Evolutionary conservation across 2,329 filamentous ascomycete species (phyloP).

Genomic region (Curvularia sp.): DNA sequence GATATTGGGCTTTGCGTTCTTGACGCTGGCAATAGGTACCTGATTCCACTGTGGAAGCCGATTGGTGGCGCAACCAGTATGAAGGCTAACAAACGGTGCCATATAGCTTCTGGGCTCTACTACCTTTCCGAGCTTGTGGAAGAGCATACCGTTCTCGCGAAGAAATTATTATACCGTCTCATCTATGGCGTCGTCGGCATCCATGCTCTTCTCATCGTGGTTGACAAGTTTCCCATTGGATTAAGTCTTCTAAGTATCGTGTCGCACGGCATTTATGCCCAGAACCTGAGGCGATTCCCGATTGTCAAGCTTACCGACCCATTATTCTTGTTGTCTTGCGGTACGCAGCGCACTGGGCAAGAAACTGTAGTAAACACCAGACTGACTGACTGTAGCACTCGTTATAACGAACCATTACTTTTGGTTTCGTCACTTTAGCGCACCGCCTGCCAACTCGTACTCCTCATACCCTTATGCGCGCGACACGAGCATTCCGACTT

Average conservation of each 20-base stretch:
- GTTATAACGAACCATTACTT: conserved; percentile 91
- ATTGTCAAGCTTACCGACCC: conserved; percentile 88
- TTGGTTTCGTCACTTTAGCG: conserved; percentile 93
- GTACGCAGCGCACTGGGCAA: conserved; percentile 56
- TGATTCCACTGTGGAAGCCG: not conserved
- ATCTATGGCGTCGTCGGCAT: conserved; percentile 82
- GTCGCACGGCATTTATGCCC: conserved; percentile 84
- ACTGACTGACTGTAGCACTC: conserved; percentile 61
- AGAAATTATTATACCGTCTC: conserved; percentile 80
- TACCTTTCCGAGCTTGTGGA: conserved; percentile 98
- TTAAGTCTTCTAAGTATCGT: conserved; percentile 77
- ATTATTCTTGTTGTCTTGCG: conserved; percentile 81
- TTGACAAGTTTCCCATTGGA: conserved; percentile 85
- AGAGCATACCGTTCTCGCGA: conserved; percentile 92
- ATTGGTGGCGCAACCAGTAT: not conserved
- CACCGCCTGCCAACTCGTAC: conserved; percentile 61
- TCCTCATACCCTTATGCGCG: conserved; percentile 65
- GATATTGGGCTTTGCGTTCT: conserved; percentile 86
- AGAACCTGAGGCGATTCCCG: conserved; percentile 79
- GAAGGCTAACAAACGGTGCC: conserved; percentile 5
- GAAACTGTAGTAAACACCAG: not conserved
- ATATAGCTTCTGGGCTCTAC: conserved; percentile 88
- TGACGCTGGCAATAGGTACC: conserved; percentile 89
- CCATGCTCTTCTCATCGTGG: conserved; percentile 74
- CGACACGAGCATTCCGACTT: conserved; percentile 73